These are phyloP conservation scores for Myriosclerotinia duriaeana DNA, from an alignment of 2,329 filamentous ascomycete species.

Conservation along the genomic window DNA sequence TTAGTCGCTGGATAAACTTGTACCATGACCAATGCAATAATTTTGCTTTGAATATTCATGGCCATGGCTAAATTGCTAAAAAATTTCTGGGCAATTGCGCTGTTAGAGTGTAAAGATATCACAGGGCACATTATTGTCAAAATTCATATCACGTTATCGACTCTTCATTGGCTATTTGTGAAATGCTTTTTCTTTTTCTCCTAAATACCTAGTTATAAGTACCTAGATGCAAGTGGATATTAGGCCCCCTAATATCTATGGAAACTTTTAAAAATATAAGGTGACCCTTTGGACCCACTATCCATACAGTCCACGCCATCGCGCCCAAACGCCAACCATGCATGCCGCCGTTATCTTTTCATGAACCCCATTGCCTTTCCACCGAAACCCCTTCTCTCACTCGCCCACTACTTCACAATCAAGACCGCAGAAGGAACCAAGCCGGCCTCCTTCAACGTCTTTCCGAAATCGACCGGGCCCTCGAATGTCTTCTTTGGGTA, in stretches of 20 bases:
- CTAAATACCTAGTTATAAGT: not conserved
- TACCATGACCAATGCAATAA: not conserved
- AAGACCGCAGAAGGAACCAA: slow-evolving; percentile 88
- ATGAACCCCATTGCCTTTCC: not conserved
- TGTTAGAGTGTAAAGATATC: not conserved
- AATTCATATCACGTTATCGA: not conserved
- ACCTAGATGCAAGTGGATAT: not conserved
- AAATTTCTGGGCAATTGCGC: not conserved
- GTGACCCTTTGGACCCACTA: not conserved
- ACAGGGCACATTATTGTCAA: not conserved
- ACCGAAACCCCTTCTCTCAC: not conserved
- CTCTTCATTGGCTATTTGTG: not conserved
- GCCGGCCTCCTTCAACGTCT: slow-evolving; percentile 90
- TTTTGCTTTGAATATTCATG: not conserved
- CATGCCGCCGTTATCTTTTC: not conserved
- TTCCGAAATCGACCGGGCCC: slow-evolving; percentile 71
- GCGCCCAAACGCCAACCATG: slow-evolving; percentile 16
- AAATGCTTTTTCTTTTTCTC: not conserved
- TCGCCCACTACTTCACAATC: slow-evolving; percentile 58
- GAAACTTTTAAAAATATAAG: not conserved
- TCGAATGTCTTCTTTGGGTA: slow-evolving; percentile 83
- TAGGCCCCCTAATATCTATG: not conserved
- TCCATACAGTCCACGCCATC: not conserved
- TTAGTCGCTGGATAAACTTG: not conserved
- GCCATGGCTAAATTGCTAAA: not conserved